Conservation (phyloP, 2,329 filamentous ascomycete species). For the Monilinia aucupariae region DNA sequence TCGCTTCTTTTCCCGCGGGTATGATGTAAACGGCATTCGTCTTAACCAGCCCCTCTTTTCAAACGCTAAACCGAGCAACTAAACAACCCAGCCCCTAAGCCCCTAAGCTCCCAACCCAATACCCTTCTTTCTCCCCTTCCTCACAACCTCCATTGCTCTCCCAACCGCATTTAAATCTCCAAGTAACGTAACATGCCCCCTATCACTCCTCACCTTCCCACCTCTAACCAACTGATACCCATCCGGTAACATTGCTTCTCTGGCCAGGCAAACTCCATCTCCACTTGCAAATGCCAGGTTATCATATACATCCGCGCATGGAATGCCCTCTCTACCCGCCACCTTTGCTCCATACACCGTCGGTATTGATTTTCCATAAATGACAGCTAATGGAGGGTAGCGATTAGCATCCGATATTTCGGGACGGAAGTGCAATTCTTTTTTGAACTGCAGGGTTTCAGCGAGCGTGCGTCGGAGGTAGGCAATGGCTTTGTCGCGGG, state of each 20-base stretch:
- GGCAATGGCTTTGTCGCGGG: constrained; percentile 38
- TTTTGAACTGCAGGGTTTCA: constrained; percentile 68
- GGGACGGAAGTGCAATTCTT: constrained; percentile 60
- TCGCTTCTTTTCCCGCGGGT: not conserved
- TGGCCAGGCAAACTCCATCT: constrained; percentile 82
- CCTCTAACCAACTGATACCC: constrained; percentile 71
- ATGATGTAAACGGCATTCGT: not conserved
- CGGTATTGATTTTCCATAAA: constrained; percentile 82
- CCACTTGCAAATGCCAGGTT: constrained; percentile 81
- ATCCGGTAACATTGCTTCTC: constrained; percentile 75
- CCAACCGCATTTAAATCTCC: constrained; percentile 81
- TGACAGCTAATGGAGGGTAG: constrained; percentile 76
- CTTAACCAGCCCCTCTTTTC: not conserved
- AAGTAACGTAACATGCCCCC: constrained; percentile 81
- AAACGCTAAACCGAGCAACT: not conserved
- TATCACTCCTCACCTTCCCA: constrained; percentile 71
- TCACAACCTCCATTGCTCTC: constrained; percentile 62
- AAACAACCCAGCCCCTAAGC: not conserved
- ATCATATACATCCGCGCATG: constrained; percentile 73
- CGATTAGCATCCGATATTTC: constrained; percentile 57
- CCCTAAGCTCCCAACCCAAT: constrained; percentile 62
- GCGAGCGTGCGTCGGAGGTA: constrained; percentile 74
- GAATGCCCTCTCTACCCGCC: constrained; percentile 65
- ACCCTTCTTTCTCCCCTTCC: constrained; percentile 62
- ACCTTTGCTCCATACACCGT: constrained; percentile 82